Base-by-base conservation (phyloP, 345 rosid species). In the Acer yangbiense region DNA sequence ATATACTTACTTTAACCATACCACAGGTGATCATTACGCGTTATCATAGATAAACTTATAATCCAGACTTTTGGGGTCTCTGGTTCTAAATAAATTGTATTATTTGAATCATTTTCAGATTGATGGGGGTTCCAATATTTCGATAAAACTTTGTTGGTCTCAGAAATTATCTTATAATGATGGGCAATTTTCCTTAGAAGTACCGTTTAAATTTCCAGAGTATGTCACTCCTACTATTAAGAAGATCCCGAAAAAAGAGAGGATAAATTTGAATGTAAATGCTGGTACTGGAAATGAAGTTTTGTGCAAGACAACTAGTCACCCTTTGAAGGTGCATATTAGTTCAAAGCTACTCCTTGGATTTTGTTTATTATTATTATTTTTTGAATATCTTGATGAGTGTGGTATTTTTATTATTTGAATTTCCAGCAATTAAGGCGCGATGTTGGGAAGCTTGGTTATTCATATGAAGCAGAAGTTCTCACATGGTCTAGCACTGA, bases 141-240 rank as follows among this genome's bases (percentile, higher is more conserved):
- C 91, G 12, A 83, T 96, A 46, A 91, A 86, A 80, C 85, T 94
- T 74, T 74, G 81, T 21, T 96, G 99, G 97, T 85, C 89, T 68
- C 98, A 96, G 85, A 96, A 92, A 80, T 73, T 90, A 79, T 80
- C 80, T 12, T 92, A 83, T 65, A 62, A 58, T 2, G 72, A 89
- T 25, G 94, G 97, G 32, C 90, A 90, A 75, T 91, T 90, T 57
- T 86, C 85, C 23, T 50, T 96, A 77, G 78, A 69, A 12, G 84
- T 96, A 75, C 99, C 99, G 25, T 96, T 92, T 65, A 87, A 75
- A 48, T 96, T 96, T 74, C 99, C 97, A 0, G 95, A 90, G 74
- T 94, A 83, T 82, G 99, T 92, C 62, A 88, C 89, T 77, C 95
- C 99, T 80, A 89, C 90, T 11, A 92, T 88, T 41, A 96, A 87